Conservation (phyloP, 176 grass and related monocot genomes). For the Zea luxurians region DNA sequence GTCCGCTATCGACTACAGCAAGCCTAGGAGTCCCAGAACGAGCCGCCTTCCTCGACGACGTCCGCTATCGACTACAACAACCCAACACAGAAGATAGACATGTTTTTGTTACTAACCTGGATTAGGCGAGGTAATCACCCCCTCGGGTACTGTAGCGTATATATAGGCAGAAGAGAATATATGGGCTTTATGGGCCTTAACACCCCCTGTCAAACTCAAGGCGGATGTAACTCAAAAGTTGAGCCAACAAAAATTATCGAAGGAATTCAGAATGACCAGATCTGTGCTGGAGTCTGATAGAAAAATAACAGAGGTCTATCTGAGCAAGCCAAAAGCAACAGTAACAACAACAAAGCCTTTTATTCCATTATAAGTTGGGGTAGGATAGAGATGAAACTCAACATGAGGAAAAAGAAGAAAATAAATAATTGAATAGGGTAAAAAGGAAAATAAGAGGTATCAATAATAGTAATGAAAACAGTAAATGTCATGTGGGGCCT, state of each 20-base stretch:
- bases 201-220: no score
- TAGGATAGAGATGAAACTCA: neutral
- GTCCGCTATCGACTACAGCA: no score
- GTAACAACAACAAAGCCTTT: neutral
- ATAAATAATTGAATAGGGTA: neutral
- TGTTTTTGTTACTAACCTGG: no score
- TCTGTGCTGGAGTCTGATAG: neutral
- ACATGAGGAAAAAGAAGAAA: neutral
- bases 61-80: no score
- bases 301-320: neutral
- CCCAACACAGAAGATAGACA: no score
- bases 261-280: conserved; percentile 18
- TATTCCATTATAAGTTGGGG: neutral
- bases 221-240: no score
- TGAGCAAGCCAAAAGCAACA: neutral
- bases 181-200: no score
- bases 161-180: no score
- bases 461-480: neutral
- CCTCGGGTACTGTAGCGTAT: no score
- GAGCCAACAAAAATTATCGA: neutral
- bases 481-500: neutral
- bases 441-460: neutral
- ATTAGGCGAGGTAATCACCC: no score
- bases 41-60: no score
- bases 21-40: no score